Evolutionary conservation across 805 yeast species (phyloP), one percentile per base, ranked within the genome.

Genomic region (Pachysolen tannophilus): DNA sequence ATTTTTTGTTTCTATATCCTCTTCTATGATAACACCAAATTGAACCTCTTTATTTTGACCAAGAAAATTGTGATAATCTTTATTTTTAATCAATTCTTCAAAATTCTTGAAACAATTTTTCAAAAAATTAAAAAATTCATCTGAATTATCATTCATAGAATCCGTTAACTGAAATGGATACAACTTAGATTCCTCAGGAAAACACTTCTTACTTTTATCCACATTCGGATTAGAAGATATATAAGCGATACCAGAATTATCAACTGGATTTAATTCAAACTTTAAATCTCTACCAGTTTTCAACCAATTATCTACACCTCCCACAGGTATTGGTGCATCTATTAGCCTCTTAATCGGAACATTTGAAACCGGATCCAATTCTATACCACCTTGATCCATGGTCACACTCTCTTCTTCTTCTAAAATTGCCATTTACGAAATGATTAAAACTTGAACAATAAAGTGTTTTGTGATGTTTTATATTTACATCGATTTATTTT

Each of bases 91-190:
- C 18, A 72, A 44, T 2, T 63, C 58, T 43, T 76, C 77, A 42
- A 78, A 67, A 3, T 68, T 58, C 41, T 72, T 71, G 52, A 69
- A 82, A 10, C 74, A 45, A 8, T 61, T 50, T 20, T 67, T 67
- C 26, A 75, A 63, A 43, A 73, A 81, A 8, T 63, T 50, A 3
- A 58, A 47, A 44, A 69, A 78, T 16, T 56, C 57, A 6, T 48
- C 46, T 1, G 73, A 60, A 20, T 60, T 56, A 28, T 61, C 69
- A 18, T 64, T 54, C 15, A 61, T 53, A n/a, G 63, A 60, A 26
- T 52, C 45, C 2, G 53, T 43, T 8, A 58, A 38, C 3, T 48
- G 51, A 18, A 69, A 67, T 3, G 71, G 67, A 37, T 58, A 64
- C 10, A 63, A 37, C 39, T 67, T 63, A 20, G 66, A 60, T 28